Base-by-base conservation (phyloP, 495 filamentous ascomycete species). In the Penicillium roqueforti region DNA sequence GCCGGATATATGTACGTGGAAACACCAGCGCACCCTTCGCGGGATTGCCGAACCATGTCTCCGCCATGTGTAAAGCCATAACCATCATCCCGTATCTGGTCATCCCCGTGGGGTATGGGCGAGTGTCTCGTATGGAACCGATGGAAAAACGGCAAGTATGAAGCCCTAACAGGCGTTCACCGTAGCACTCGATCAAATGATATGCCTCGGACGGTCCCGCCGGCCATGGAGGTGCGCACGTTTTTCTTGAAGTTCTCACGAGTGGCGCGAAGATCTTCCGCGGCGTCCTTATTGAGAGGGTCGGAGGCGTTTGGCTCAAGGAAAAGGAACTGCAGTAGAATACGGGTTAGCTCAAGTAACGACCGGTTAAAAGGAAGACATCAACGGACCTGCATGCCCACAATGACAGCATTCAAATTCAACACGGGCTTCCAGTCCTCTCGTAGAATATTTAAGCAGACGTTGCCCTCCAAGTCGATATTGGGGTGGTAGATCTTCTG, bases 401-500 rank as follows among this genome's bases (percentile, higher is more conserved):
- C 91, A 62, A 98, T 92, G 25, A 97, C 91, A 11, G 93, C 92
- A 70, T 97, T 95, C 63, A 98, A 70, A 67, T 97, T 97, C 67
- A 98, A 75, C 19, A 97, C 93, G 0, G 93, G 93, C 76, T 97
- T 97, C 93, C 93, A 98, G 76, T 98, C 93, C 76, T 97, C 93
- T 51, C 93, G 77, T 63, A 98, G 72, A 54, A 98, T 97, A 67
- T 98, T 98, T 60, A 98, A 70, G 75, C 93, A 98, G 13, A 98
- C 91, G 65, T 98, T 98, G 36, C 93, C 93, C 63, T 98, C 93
- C 44, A 95, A 78, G 67, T 98, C 93, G 69, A 98, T 97, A 70
- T 98, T 98, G 10, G 93, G 93, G 64, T 98, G 93, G 74, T 98
- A 98, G 60, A 97, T 97, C 79, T 96, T 98, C 70, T 98, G 88